phyloP scores from a whole-genome alignment of 2,329 filamentous ascomycete genomes.

The Fusarium palustre region DNA sequence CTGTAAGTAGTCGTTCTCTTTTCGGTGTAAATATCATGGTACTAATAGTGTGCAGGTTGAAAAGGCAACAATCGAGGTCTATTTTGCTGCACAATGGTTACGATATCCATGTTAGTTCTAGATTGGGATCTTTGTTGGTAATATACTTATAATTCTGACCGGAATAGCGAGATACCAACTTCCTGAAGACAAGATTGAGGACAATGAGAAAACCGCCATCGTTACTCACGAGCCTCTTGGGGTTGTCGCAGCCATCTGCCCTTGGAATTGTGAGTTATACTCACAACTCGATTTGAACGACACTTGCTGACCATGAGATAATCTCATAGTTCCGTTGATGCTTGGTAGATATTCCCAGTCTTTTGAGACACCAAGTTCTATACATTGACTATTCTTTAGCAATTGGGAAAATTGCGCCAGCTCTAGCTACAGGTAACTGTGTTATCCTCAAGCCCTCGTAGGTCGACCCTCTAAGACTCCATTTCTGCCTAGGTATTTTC shows the following conservation, averaged over 20 bases:
- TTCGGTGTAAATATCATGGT: background rate
- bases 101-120: constrained; percentile 1
- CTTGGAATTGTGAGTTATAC: constrained; percentile 2
- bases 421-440: constrained; percentile 7
- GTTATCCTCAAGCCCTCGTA: constrained; percentile 11
- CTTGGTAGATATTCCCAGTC: background rate
- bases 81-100: constrained; percentile 2
- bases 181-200: background rate
- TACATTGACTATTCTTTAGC: background rate
- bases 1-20: background rate
- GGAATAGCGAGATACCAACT: background rate
- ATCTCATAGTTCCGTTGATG: background rate
- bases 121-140: too few relatives aligned
- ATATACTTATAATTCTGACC: background rate
- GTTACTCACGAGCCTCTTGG: constrained; percentile 1
- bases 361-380: too few relatives aligned
- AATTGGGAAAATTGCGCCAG: constrained; percentile 11
- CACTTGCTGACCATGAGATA: background rate
- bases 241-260: constrained; percentile 8
- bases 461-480: too few relatives aligned
- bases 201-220: background rate
- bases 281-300: rapidly evolving
- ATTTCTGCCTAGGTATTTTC: too few relatives aligned
- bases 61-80: constrained; percentile 8
- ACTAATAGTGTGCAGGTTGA: background rate